phyloP scores from a whole-genome alignment of 257 asterid species.

The Solanum medicagineum region DNA sequence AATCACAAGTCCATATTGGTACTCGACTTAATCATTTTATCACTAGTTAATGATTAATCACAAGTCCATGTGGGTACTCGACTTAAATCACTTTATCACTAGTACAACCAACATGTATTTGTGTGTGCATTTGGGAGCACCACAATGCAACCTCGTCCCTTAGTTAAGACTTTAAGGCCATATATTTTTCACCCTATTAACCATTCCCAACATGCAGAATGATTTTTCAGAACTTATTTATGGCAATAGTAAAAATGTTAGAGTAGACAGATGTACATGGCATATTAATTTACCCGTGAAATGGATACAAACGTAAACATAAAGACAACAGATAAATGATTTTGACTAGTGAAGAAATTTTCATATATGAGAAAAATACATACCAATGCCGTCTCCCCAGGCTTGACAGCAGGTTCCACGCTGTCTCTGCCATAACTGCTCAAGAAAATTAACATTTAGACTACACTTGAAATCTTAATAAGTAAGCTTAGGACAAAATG shows the following conservation, averaged over 20 bases:
- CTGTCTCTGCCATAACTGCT: conserved; percentile 80
- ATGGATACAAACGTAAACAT: neutral
- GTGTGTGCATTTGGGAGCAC: too few relatives aligned
- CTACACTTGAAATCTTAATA: neutral
- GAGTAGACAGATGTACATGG: neutral
- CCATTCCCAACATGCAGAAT: neutral
- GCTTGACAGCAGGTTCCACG: conserved; percentile 87
- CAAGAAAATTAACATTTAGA: neutral
- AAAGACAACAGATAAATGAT: neutral
- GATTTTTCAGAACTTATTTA: neutral
- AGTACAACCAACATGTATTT: too few relatives aligned
- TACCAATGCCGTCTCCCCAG: conserved; percentile 82
- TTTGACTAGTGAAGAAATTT: neutral
- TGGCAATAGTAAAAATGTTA: neutral
- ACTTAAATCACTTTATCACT: too few relatives aligned
- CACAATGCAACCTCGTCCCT: neutral
- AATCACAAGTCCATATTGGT: too few relatives aligned
- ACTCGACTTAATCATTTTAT: too few relatives aligned
- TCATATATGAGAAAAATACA: neutral
- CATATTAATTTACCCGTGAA: neutral
- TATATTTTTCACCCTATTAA: neutral
- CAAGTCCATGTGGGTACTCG: too few relatives aligned
- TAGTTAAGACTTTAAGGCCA: neutral
- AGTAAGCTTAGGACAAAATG: neutral
- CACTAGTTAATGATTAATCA: too few relatives aligned